phyloP scores from a whole-genome alignment of 305 asterid genomes.

The Fraxinus angustifolia region DNA sequence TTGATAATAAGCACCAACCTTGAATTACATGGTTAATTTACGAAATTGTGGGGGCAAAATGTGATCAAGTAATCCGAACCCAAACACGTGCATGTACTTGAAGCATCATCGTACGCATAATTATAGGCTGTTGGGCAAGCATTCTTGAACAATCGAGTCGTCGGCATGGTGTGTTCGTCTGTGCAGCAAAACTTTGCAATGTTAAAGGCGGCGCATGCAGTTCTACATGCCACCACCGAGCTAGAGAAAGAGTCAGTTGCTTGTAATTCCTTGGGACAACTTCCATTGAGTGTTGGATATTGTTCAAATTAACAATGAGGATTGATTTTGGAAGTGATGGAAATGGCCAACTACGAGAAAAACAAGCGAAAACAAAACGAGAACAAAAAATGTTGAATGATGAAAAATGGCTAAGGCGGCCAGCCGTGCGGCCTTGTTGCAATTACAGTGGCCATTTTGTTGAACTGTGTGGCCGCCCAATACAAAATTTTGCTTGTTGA shows the following conservation, averaged over 20 bases:
- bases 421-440: too few species aligned
- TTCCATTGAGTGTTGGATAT: not conserved
- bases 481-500: too few species aligned
- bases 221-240: slow-evolving; percentile 38
- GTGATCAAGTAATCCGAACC: slow-evolving; percentile 51
- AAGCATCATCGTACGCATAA: slow-evolving; percentile 58
- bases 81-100: slow-evolving; percentile 52
- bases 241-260: slow-evolving; percentile 9
- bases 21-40: not conserved
- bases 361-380: too few species aligned
- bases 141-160: slow-evolving; percentile 36
- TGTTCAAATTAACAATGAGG: too few species aligned
- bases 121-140: slow-evolving; percentile 57
- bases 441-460: too few species aligned
- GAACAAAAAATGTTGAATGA: too few species aligned
- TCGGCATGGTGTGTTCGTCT: slow-evolving; percentile 42
- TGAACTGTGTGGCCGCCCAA: too few species aligned
- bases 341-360: too few species aligned
- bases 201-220: slow-evolving; percentile 48
- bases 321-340: too few species aligned
- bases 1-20: not conserved
- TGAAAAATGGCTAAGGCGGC: too few species aligned
- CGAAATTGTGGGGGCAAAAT: slow-evolving; percentile 44
- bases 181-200: slow-evolving; percentile 50
- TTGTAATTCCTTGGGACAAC: slow-evolving; percentile 45